Conservation (phyloP, 2,329 filamentous ascomycete genomes). For the Exophiala alcalophila region DNA sequence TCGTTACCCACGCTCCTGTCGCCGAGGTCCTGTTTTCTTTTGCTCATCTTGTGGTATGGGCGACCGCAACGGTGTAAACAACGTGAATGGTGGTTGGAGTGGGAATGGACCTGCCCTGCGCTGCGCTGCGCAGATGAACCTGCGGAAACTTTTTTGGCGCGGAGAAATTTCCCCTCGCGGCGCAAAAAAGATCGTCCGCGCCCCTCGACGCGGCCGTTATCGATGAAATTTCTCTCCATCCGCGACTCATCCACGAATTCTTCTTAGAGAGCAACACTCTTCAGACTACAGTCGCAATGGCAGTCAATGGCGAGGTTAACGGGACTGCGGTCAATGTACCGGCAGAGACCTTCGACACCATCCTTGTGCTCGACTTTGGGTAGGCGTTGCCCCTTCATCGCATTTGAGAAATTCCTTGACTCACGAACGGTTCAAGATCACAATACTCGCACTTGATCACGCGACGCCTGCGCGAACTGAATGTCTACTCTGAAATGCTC, state of each 20-base stretch:
- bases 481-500: constrained; percentile 83
- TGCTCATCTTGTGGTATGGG: constrained; percentile 30
- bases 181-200: constrained; percentile 3
- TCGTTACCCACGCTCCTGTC: constrained; percentile 19
- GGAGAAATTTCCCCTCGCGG: constrained; percentile 10
- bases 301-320: constrained; percentile 27
- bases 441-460: constrained; percentile 74
- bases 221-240: constrained; percentile 2
- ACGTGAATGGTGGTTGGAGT: too few relatives aligned
- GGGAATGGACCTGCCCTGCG: not conserved
- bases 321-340: constrained; percentile 31
- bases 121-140: not conserved
- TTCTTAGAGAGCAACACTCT: constrained; percentile 7
- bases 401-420: constrained; percentile 7
- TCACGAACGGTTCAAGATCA: constrained; percentile 40
- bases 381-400: constrained; percentile 14
- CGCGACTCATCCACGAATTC: constrained; percentile 1
- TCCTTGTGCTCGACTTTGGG: constrained; percentile 38
- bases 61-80: too few relatives aligned
- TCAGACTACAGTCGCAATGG: constrained; percentile 20
- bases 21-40: constrained; percentile 28
- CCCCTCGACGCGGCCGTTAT: constrained; percentile 8
- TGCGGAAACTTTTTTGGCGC: constrained; percentile 11
- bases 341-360: constrained; percentile 36
- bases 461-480: constrained; percentile 71